Base-by-base conservation (phyloP, 108 stramenopile genomes). In the Schizochytrium sp. region DNA sequence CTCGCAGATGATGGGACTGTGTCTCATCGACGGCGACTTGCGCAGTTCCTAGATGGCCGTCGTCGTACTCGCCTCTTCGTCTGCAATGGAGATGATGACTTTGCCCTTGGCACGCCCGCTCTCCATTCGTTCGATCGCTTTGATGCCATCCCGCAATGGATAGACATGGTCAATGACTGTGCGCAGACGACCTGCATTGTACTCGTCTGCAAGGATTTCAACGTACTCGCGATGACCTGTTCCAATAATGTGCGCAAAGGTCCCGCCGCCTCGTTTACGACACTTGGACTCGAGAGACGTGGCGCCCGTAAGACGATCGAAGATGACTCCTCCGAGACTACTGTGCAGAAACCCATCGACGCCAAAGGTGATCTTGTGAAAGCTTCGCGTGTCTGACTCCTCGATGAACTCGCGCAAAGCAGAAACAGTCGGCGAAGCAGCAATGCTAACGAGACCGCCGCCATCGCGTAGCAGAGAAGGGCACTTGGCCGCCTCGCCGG, bases 161-260 rank as follows among this genome's bases (percentile, higher is more conserved):
- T 69, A 69, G 63, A 69, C 63, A 3, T 69, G 25, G 63, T 88
- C 88, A 44, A 88, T 72, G 14, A 51, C 47, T 0, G 88, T 48
- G 57, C 43, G 4, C 5, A 72, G 34, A 48, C 29, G 44, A 16
- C 88, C 88, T 5, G 63, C 45, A 14, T n/a, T 71, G 41, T 58
- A 28, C 43, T 71, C 23, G 21, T 1, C 44, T 5, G 71, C 88
- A 21, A 88, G 44, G 10, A 29, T 16, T 5, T 58, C 5, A 21
- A 71, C 43, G 44, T 58, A 45, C 23, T 43, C 6, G 21, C 88
- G 44, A 55, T 88, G 48, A 10, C 88, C 88, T 41, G 88, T 88
- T 47, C 88, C 88, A n/a, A 88, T 88, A 12, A 88, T 44, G 72
- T 88, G 88, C 48, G 63, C 47, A 72, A 88, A 88, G 14, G 63